These are phyloP conservation scores for Mychonastes homosphaera DNA, from an alignment of 139 green algal species.

Conservation along the genomic window DNA sequence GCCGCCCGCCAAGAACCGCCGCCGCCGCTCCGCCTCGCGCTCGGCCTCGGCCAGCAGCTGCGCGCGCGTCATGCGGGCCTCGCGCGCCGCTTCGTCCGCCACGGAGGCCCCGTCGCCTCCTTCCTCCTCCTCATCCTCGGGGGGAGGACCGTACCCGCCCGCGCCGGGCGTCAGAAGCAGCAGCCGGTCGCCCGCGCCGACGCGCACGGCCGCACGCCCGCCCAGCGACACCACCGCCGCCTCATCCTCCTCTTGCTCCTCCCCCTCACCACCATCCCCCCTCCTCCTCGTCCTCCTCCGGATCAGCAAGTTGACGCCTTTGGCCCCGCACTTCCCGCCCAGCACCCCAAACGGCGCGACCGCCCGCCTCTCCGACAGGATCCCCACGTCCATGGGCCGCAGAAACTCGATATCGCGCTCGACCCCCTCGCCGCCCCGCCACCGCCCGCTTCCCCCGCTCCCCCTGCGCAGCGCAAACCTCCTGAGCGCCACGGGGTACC, in stretches of 20 bases:
- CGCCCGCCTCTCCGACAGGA: slow-evolving; percentile 77
- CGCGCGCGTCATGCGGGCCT: not conserved
- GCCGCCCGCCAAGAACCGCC: not conserved
- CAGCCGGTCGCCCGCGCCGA: slow-evolving; percentile 50
- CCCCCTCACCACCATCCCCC: not conserved
- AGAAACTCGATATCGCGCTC: slow-evolving; percentile 85
- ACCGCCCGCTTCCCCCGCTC: slow-evolving; percentile 67
- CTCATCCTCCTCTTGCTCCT: not conserved
- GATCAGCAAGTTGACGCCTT: slow-evolving; percentile 70
- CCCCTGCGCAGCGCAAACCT: slow-evolving; percentile 68
- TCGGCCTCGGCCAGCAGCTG: not conserved
- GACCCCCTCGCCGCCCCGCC: slow-evolving; percentile 77
- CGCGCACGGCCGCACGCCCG: slow-evolving; percentile 57
- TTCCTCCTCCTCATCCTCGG: not conserved
- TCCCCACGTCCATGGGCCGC: slow-evolving; percentile 62
- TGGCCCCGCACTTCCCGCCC: slow-evolving; percentile 45
- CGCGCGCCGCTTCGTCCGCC: not conserved
- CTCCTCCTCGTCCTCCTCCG: not conserved
- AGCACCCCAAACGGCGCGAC: slow-evolving; percentile 65
- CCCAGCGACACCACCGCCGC: slow-evolving; percentile 17
- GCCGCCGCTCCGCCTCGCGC: not conserved
- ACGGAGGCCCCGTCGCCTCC: not conserved
- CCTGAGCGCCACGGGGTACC: slow-evolving; percentile 81
- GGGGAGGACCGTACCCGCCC: slow-evolving; percentile 41
- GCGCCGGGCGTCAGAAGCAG: slow-evolving; percentile 63